Base-by-base conservation (phyloP, 345 rosid species). In the Acer saccharum region DNA sequence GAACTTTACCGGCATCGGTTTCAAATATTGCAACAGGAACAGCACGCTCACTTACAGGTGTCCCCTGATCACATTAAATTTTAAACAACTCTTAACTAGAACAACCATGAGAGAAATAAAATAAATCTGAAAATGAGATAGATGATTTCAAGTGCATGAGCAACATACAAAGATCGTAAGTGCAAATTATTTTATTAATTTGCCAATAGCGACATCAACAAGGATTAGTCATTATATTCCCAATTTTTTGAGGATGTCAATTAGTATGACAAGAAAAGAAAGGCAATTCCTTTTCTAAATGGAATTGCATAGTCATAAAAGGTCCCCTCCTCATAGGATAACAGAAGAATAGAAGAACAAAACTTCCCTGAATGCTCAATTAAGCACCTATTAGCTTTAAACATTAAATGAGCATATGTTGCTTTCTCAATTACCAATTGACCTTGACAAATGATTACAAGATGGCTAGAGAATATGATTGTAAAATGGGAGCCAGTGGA, bases 1-100 rank as follows among this genome's bases (percentile, higher is more conserved):
- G 77, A 65, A 78, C 64, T 64, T 84, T 86, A 95, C 98, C 98
- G 29, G 88, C 57, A 63, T 95, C 89, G 32, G 96, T 90, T 88
- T 89, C 94, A 83, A 95, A 95, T 86, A 95, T 93, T 76, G 99
- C 97, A 81, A 95, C 98, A 76, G 99, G 99, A 84, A 95, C 89
- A 85, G 99, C 99, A 77, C 99, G 98, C 81, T 95, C 99, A 39
- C 99, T 95, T 70, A 95, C 99, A 75, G 99, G 94, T 62, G 94
- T 86, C 72, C 98, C 99, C 99, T 93, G 89, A 79, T 78, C 85
- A 83, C 25, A 79, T 72, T 71, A 83, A 73, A 72, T 75, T 79
- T 78, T 35, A 54, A 68, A 78, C 18, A 63, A 67, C 76, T 27
- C 52, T 69, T 71, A 54, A 80, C 55, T 52, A 16, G 7, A 74